These are phyloP conservation scores for Zarea fungicola DNA, from an alignment of 2,329 filamentous ascomycete species.

Conservation along the genomic window DNA sequence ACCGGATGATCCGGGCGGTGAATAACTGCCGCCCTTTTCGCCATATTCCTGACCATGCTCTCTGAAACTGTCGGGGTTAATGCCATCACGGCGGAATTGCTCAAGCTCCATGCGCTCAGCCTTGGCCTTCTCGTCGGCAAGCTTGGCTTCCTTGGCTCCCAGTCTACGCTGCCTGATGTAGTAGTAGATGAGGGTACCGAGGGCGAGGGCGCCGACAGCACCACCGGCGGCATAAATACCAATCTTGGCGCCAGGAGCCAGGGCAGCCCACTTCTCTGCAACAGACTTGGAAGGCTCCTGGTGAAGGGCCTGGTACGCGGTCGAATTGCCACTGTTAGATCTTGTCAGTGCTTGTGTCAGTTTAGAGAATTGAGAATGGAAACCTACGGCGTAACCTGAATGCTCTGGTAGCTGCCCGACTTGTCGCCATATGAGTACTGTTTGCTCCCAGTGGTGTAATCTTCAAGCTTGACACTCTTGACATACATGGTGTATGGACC, in stretches of 20 bases:
- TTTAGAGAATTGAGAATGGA: not conserved
- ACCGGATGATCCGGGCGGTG: conserved; percentile 8
- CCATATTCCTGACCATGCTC: conserved; percentile 22
- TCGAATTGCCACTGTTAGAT: conserved; percentile 50
- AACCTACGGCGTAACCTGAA: conserved; percentile 51
- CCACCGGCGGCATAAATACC: conserved; percentile 47
- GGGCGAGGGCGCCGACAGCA: conserved; percentile 36
- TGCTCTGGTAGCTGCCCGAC: conserved; percentile 58
- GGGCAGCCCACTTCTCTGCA: conserved; percentile 48
- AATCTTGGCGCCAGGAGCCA: conserved; percentile 45
- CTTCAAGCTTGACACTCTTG: conserved; percentile 50
- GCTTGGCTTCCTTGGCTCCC: conserved; percentile 46
- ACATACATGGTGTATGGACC: conserved; percentile 72
- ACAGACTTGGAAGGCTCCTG: conserved; percentile 36
- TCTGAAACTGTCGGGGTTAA: conserved; percentile 43
- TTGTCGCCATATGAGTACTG: conserved; percentile 61
- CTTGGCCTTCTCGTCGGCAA: conserved; percentile 38
- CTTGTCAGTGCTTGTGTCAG: conserved; percentile 17
- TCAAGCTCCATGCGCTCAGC: conserved; percentile 48
- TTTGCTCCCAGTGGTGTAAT: conserved; percentile 53
- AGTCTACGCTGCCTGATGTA: conserved; percentile 50
- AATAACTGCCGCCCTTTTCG: not conserved
- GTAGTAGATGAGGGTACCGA: conserved; percentile 43
- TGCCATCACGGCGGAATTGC: conserved; percentile 41
- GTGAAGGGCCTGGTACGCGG: conserved; percentile 40